Percentiles rank a stretch among this genome's conserved stretches.
Conservation (phyloP, 2,329 filamentous ascomycete species). For the Fusarium sp. region DNA sequence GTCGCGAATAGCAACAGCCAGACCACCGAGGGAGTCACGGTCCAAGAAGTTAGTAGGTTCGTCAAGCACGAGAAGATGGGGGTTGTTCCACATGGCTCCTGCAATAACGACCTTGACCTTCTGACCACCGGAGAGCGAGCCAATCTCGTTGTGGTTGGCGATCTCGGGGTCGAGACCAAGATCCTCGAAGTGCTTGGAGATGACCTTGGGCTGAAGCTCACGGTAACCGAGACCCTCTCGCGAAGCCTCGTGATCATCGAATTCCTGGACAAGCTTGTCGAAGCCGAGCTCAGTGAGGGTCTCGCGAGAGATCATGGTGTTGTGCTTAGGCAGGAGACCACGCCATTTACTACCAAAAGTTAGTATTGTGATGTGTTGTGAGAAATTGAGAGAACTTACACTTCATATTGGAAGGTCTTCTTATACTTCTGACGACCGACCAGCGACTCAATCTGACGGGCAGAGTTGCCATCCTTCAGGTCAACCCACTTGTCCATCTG, state of each 20-base stretch:
- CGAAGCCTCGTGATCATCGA: constrained; percentile 98
- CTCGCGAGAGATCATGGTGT: constrained; percentile 93
- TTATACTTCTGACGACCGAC: constrained; percentile 99
- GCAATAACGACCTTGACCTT: constrained; percentile 99
- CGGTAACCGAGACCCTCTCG: constrained; percentile 98
- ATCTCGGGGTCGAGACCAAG: constrained; percentile 97
- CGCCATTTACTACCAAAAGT: constrained; percentile 82
- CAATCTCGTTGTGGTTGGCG: constrained; percentile 98
- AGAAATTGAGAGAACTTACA: constrained; percentile 67
- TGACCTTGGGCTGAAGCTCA: constrained; percentile 90
- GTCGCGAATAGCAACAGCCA: constrained; percentile 97
- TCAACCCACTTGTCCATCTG: constrained; percentile 96
- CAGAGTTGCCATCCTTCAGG: constrained; percentile 84
- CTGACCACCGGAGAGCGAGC: constrained; percentile 94
- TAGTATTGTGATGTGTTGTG: constrained; percentile 40
- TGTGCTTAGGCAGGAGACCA: constrained; percentile 89
- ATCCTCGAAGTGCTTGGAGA: constrained; percentile 98
- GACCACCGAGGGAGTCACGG: constrained; percentile 94
- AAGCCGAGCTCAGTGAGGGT: constrained; percentile 90
- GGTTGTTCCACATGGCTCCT: constrained; percentile 99
- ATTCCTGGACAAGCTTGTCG: constrained; percentile 95
- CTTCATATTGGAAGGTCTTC: constrained; percentile 99
- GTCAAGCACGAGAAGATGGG: constrained; percentile 95
- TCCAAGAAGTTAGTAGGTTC: constrained; percentile 99
- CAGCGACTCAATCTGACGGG: constrained; percentile 84